A percentile compares a stretch with the other conserved stretches of the same genome.
Conservation (phyloP, 441 rosid genomes). For the Erysimum pusillum region DNA sequence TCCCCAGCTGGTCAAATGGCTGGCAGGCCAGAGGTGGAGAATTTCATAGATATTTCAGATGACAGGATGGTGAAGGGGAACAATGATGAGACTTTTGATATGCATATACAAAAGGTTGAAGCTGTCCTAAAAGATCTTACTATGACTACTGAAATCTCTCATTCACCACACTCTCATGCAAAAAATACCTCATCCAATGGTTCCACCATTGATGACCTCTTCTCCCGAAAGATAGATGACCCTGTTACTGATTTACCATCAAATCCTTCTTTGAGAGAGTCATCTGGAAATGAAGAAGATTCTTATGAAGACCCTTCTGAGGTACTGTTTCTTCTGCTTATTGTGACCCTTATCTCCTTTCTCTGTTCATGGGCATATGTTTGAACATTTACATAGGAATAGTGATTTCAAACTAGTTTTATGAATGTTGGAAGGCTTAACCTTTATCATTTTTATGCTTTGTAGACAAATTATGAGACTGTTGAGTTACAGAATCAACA, state of each 20-base stretch:
- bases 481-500: constrained; percentile 49
- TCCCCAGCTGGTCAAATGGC: constrained; percentile 42
- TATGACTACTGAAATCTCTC: constrained; percentile 48
- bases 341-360: constrained; percentile 26
- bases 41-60: constrained; percentile 23
- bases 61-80: constrained; percentile 40
- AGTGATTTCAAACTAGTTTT: constrained; percentile 2
- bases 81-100: constrained; percentile 52
- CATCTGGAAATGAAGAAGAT: constrained; percentile 43
- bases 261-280: constrained; percentile 20
- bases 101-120: constrained; percentile 54
- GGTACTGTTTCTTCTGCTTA: constrained; percentile 46
- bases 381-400: not conserved
- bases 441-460: constrained; percentile 35
- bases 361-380: not conserved
- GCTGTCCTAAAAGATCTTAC: constrained; percentile 59
- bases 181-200: constrained; percentile 29
- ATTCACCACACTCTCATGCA: constrained; percentile 38
- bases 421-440: constrained; percentile 18
- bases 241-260: constrained; percentile 33
- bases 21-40: constrained; percentile 39
- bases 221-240: constrained; percentile 40
- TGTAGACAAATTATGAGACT: constrained; percentile 49
- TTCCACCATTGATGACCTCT: constrained; percentile 27
- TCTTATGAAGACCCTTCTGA: constrained; percentile 41